Evolutionary conservation across 805 yeast species (phyloP), one percentile per base, ranked within the genome.

Genomic region (Alloascoidea hylecoeti): DNA sequence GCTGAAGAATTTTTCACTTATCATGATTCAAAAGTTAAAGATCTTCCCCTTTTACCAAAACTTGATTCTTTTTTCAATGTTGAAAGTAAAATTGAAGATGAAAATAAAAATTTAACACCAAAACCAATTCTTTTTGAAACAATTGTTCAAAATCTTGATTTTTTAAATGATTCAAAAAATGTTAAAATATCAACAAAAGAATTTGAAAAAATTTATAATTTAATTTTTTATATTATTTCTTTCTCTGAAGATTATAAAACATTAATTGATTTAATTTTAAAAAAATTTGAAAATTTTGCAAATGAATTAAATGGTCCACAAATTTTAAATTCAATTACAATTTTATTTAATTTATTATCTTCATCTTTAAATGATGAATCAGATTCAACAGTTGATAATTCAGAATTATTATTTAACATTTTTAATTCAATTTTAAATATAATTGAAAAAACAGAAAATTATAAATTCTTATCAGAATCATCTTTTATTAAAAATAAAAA

Each of bases 201-300:
- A 37, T 56, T 59, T 38, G 66, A 61, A 50, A 42, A 61, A 4
- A 53, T 54, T 5, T 60, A 55, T 49, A 62, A 60, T 48, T 50
- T 61, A 37, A 47, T 56, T 16, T 43, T 61, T 36, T 57, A 53
- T 42, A 53, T 60, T 32, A 42, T 61, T 36, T 45, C 56, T 14
- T 49, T 50, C 23, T 52, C 58, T 28, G 48, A 58, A 14, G 51
- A 58, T 32, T 49, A 56, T 39, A 50, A 46, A 9, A 50, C 47
- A 15, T 47, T 53, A 18, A 42, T 53, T 32, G 51, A 55, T 4
- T 46, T 47, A 16, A 45, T 59, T 13, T 43, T 59, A 15, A 44
- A 46, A 15, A 46, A 49, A 41, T 49, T 61, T 19, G 42, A 19
- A 13, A 23, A 16, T 14, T 9, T 23, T n/a, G 30, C 30, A 9